Evolutionary conservation across 2,329 filamentous ascomycete genomes (phyloP).

Genomic region (Diaporthe citrichinensis): DNA sequence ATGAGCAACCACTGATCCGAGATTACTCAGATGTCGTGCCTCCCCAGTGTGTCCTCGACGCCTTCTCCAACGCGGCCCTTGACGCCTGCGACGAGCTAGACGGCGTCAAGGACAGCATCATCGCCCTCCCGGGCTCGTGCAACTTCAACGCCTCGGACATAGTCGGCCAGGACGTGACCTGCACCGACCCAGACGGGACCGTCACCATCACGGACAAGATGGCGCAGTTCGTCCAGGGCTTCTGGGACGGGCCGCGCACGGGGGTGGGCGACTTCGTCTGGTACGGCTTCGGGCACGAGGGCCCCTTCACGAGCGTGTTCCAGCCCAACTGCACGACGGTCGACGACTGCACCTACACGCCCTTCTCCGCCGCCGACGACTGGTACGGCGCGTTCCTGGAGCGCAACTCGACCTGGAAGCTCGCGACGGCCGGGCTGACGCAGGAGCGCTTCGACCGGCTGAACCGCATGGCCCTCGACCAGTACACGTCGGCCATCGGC

Average conservation of each 20-base stretch:
- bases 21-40: conserved; percentile 1
- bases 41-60: conserved; percentile 52
- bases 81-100: conserved; percentile 60
- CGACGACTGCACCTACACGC: conserved; percentile 16
- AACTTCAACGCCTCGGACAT: conserved; percentile 49
- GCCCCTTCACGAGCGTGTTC: conserved; percentile 19
- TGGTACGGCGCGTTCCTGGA: conserved; percentile 29
- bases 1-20: neutral
- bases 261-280: conserved; percentile 7
- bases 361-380: conserved; percentile 26
- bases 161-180: conserved; percentile 47
- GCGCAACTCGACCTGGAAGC: conserved; percentile 23
- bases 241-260: conserved; percentile 23
- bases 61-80: conserved; percentile 55
- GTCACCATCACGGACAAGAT: conserved; percentile 28
- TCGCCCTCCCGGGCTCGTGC: conserved; percentile 56
- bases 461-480: conserved; percentile 24
- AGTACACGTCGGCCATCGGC: conserved; percentile 37
- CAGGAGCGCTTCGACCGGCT: neutral
- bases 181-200: conserved; percentile 34
- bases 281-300: conserved; percentile 22
- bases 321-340: conserved; percentile 30
- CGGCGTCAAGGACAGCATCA: conserved; percentile 59
- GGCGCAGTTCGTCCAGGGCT: conserved; percentile 6
- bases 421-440: conserved; percentile 20